Evolutionary conservation across 768 basidiomycete species (phyloP), one percentile per base, ranked within the genome.

Genomic region (Hortiboletus flavorubellus): DNA sequence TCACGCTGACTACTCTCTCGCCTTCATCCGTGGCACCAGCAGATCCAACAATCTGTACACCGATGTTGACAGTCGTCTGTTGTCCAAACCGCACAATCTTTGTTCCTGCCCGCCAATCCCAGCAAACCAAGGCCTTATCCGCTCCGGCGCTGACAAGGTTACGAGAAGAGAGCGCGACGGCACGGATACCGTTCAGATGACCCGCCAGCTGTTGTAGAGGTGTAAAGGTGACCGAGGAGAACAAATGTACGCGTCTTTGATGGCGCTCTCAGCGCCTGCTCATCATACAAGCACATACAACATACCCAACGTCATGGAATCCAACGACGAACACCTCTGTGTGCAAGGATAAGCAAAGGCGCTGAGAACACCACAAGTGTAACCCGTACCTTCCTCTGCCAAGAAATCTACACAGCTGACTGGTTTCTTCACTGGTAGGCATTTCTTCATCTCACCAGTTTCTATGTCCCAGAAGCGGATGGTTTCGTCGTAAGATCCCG

Each of bases 1-100:
- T 95, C 30, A 94, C 89, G 54, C 91, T 81, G n/a, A 94, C 87
- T 21, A 95, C 86, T 33, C 88, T 78, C 69, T 95, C 93, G 10
- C 89, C 89, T 58, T 89, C 88, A 12, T 70, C 67, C 30, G 55
- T 45, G 8, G 58, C 62, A 11, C 68, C 63, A 11, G 66, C 73
- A 21, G 80, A 79, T 39, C 81, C 80, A 33, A 93, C 81, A 30
- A 95, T 80, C 71, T 93, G 91, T 29, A 96, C 89, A 9, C 93
- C 93, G 48, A 93, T 89, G 64, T 91, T 93, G 61, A 93, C 82
- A 8, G 91, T 95, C 10, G 91, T 95, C 73, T 94, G 92, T 68
- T 96, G 93, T 1, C 93, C 93, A 62, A 94, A 95, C 16, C 91
- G 77, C 37, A 93, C 89, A 46, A 93, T 87, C 76, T 95, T 96